A percentile compares a stretch with the other conserved stretches of the same genome.
Evolutionary conservation across 371 early-diverging fungal species (phyloP).

Genomic region (Lichtheimia ramosa): DNA sequence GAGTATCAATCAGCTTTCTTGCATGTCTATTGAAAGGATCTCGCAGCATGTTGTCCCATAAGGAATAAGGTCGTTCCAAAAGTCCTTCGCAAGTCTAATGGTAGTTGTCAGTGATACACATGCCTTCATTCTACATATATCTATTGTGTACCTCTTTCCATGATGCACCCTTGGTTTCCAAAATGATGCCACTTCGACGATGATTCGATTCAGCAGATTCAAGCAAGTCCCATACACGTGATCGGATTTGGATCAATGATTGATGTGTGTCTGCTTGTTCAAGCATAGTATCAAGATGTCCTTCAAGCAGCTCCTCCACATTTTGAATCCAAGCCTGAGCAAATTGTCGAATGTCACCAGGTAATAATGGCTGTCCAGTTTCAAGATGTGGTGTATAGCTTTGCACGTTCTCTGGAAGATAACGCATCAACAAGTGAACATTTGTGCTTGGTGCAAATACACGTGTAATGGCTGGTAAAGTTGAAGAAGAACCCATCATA

Average conservation of each 20-base stretch:
- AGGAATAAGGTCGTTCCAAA: constrained; percentile 25
- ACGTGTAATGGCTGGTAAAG: constrained; percentile 42
- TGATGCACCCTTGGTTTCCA: constrained; percentile 9
- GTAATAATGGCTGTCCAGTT: constrained; percentile 20
- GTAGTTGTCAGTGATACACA: background rate
- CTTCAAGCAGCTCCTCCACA: constrained; percentile 21
- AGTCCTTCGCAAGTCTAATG: constrained; percentile 18
- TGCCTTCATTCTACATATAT: background rate
- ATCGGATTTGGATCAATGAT: constrained; percentile 31
- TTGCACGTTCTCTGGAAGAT: constrained; percentile 55
- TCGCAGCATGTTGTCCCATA: constrained; percentile 44
- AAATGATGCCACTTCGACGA: constrained; percentile 13
- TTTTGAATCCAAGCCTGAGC: constrained; percentile 37
- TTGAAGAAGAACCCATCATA: constrained; percentile 19
- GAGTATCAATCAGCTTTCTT: constrained; percentile 30
- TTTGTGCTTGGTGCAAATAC: constrained; percentile 61
- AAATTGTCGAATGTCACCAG: constrained; percentile 20
- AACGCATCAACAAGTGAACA: constrained; percentile 56
- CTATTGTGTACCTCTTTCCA: constrained; percentile 17
- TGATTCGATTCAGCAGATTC: constrained; percentile 26
- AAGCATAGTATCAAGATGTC: constrained; percentile 27
- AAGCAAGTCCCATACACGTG: constrained; percentile 36
- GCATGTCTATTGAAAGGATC: constrained; percentile 34
- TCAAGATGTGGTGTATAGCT: constrained; percentile 47
- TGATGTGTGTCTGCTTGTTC: constrained; percentile 32